These are phyloP conservation scores for Vanrija pseudolonga DNA, from an alignment of 1,284 basidiomycete genomes.

Conservation along the genomic window DNA sequence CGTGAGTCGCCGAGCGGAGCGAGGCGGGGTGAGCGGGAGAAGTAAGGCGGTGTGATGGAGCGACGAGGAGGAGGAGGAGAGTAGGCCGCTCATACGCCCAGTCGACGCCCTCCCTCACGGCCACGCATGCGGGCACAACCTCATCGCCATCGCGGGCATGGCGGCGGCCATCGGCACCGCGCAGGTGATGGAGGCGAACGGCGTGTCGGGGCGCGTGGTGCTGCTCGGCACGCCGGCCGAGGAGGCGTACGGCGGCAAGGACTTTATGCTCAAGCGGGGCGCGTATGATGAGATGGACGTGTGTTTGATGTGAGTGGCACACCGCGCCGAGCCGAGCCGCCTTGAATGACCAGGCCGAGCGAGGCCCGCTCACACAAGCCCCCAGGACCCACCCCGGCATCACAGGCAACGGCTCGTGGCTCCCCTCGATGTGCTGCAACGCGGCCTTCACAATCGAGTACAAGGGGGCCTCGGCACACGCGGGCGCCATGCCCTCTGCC, in stretches of 20 bases:
- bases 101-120: slow-evolving; percentile 19
- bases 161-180: slow-evolving; percentile 31
- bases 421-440: slow-evolving; percentile 9
- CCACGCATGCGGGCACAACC: slow-evolving; percentile 58
- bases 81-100: slow-evolving; percentile 26
- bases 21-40: too few species aligned
- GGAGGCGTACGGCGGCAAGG: slow-evolving; percentile 74
- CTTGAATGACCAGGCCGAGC: too few species aligned
- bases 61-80: too few species aligned
- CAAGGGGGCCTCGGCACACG: slow-evolving; percentile 21
- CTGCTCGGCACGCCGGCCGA: slow-evolving; percentile 75
- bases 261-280: slow-evolving; percentile 59
- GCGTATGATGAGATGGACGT: slow-evolving; percentile 62
- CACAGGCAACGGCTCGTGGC: slow-evolving; percentile 8
- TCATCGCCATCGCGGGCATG: slow-evolving; percentile 43
- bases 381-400: slow-evolving; percentile 6
- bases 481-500: slow-evolving; percentile 19
- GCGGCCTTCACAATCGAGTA: slow-evolving; percentile 16
- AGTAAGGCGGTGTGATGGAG: too few species aligned
- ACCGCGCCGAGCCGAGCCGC: too few species aligned
- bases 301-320: slow-evolving; percentile 62
- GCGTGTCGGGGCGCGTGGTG: slow-evolving; percentile 64
- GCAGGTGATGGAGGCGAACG: slow-evolving; percentile 16
- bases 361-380: background rate
- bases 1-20: background rate